A percentile compares a stretch with the other conserved stretches of the same genome.
phyloP scores from a whole-genome alignment of 352 stramenopile species.

The Blastocystis hominis region DNA sequence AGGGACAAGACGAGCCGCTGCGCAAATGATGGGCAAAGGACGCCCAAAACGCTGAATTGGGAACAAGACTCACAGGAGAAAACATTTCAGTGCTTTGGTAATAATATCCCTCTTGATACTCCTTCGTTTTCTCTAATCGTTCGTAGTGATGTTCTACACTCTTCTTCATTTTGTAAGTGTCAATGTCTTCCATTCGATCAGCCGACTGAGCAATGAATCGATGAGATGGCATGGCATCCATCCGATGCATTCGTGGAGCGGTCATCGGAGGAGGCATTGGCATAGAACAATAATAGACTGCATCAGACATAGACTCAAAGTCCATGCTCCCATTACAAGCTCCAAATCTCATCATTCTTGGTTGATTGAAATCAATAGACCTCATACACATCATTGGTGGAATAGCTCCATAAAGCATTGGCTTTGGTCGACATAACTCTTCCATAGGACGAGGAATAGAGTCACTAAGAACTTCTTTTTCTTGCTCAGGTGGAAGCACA shows the following conservation, averaged over 20 bases:
- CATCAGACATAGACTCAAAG: no score
- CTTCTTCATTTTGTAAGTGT: constrained; percentile 58
- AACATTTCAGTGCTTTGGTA: constrained; percentile 37
- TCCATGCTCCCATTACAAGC: background rate
- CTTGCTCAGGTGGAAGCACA: background rate
- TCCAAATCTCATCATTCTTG: background rate
- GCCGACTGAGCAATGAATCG: background rate
- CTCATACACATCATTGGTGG: background rate
- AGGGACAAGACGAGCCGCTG: constrained; percentile 44
- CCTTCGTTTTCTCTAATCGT: constrained; percentile 46
- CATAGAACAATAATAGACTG: no score
- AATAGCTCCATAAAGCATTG: background rate
- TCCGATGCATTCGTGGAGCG: no score
- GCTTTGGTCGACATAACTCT: background rate
- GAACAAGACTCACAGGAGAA: background rate
- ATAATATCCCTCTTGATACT: constrained; percentile 57
- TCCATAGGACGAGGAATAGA: background rate
- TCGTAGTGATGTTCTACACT: constrained; percentile 58
- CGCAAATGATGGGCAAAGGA: constrained; percentile 65
- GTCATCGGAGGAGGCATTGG: background rate
- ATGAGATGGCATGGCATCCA: no score
- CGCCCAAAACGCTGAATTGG: constrained; percentile 64
- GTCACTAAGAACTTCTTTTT: background rate
- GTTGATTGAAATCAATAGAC: background rate
- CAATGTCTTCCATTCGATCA: background rate